A percentile compares a stretch with the other conserved stretches of the same genome.
Evolutionary conservation across 768 basidiomycete species (phyloP).

Genomic region (Collybia sp.): DNA sequence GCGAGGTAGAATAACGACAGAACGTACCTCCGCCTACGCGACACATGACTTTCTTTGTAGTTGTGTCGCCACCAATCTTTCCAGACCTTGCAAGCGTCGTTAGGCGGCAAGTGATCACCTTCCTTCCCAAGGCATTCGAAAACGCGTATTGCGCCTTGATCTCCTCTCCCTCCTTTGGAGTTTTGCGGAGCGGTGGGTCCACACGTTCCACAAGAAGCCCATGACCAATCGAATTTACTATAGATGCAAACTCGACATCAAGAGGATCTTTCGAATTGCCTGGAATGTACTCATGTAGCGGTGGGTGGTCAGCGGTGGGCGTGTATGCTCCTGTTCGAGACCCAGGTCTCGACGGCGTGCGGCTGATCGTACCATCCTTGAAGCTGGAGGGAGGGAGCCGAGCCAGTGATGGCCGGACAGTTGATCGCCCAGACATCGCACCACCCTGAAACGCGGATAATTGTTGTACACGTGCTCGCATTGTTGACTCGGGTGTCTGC

Average conservation of each 20-base stretch:
- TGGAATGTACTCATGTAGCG: constrained; percentile 60
- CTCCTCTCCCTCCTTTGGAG: constrained; percentile 73
- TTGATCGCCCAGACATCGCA: constrained; percentile 27
- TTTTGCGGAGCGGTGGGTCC: constrained; percentile 65
- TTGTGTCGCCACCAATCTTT: constrained; percentile 42
- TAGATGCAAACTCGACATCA: constrained; percentile 69
- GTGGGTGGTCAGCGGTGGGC: constrained; percentile 47
- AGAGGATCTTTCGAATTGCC: constrained; percentile 73
- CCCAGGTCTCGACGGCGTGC: constrained; percentile 59
- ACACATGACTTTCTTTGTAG: constrained; percentile 86
- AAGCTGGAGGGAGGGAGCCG: constrained; percentile 75
- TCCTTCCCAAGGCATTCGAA: constrained; percentile 65
- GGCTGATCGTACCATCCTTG: constrained; percentile 50
- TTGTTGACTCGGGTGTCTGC: constrained; percentile 64
- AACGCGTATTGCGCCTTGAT: constrained; percentile 82
- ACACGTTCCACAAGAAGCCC: constrained; percentile 75
- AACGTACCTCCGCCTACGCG: constrained; percentile 80
- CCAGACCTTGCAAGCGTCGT: constrained; percentile 69
- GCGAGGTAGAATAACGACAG: constrained; percentile 2
- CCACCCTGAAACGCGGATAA: constrained; percentile 46
- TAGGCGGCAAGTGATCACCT: constrained; percentile 74
- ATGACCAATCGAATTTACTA: constrained; percentile 76
- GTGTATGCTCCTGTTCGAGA: constrained; percentile 66
- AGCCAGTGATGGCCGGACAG: constrained; percentile 30
- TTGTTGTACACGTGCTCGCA: constrained; percentile 58